phyloP scores from a whole-genome alignment of 2,329 filamentous ascomycete genomes.

The Penicillium psychrosexuale region DNA sequence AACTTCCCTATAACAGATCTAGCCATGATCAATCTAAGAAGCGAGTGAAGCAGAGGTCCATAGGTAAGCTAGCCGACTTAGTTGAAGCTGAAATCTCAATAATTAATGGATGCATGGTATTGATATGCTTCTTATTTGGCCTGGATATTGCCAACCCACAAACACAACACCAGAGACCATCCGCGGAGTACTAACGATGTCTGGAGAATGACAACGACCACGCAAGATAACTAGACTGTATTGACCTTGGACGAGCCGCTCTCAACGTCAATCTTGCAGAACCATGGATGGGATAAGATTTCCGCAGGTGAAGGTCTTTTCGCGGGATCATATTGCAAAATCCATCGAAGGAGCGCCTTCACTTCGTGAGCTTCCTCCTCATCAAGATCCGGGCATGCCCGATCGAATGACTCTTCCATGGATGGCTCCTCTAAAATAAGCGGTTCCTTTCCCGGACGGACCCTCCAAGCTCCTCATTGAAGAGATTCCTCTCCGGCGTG shows the following conservation, averaged over 20 bases:
- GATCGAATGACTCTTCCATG: constrained; percentile 26
- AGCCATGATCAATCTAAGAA: too few species aligned
- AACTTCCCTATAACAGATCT: too few species aligned
- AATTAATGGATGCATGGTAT: too few species aligned
- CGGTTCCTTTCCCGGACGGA: constrained; percentile 21
- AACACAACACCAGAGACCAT: too few species aligned
- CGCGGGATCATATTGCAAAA: constrained; percentile 30
- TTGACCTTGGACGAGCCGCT: constrained; percentile 3
- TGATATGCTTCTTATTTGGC: too few species aligned
- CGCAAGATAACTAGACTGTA: constrained; percentile 1
- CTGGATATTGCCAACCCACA: too few species aligned
- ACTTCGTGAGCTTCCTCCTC: constrained; percentile 28
- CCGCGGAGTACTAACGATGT: too few species aligned
- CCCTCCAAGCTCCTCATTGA: constrained; percentile 19
- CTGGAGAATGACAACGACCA: too few species aligned
- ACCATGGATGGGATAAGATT: constrained; percentile 32
- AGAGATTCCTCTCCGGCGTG: constrained; percentile 18
- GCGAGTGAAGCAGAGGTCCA: too few species aligned
- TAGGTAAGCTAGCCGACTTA: too few species aligned
- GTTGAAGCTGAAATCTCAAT: too few species aligned
- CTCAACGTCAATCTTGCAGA: constrained; percentile 19
- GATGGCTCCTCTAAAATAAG: constrained; percentile 21
- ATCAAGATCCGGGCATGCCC: constrained; percentile 23
- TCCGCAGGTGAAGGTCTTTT: constrained; percentile 28
- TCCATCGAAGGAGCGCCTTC: constrained; percentile 26